These are phyloP conservation scores for Melastoma candidum DNA, from an alignment of 441 rosid genomes.

Conservation along the genomic window DNA sequence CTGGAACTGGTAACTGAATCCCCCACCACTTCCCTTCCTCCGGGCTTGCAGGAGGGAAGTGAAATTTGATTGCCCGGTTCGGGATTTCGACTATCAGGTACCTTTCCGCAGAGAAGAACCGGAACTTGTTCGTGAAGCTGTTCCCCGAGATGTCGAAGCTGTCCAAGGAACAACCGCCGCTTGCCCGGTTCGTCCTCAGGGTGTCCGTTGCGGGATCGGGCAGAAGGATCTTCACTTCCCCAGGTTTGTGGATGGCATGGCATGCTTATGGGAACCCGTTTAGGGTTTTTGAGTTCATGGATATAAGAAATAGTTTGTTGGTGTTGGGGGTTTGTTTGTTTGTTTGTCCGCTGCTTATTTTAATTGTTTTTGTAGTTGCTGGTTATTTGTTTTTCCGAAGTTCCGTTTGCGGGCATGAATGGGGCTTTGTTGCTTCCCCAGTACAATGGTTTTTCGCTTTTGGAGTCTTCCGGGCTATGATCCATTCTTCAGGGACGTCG, in stretches of 20 bases:
- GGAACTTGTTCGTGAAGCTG: slow-evolving; percentile 51
- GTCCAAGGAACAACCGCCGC: slow-evolving; percentile 72
- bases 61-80: not conserved
- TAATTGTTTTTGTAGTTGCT: too few relatives aligned
- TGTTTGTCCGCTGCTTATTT: too few relatives aligned
- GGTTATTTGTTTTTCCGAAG: too few relatives aligned
- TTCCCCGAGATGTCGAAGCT: slow-evolving; percentile 68
- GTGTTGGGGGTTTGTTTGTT: too few relatives aligned
- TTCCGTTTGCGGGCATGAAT: too few relatives aligned
- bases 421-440: too few relatives aligned
- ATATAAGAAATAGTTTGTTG: too few relatives aligned
- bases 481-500: too few relatives aligned
- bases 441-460: too few relatives aligned
- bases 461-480: too few relatives aligned
- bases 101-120: slow-evolving; percentile 75
- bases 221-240: slow-evolving; percentile 51
- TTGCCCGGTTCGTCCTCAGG: slow-evolving; percentile 56
- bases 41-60: not conserved
- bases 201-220: slow-evolving; percentile 46
- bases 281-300: not conserved
- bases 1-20: slow-evolving; percentile 68
- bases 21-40: not conserved
- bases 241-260: slow-evolving; percentile 20
- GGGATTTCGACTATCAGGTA: slow-evolving; percentile 35
- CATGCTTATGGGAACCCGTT: not conserved